Conservation (phyloP, 495 filamentous ascomycete genomes). For the Chlorociboria aeruginascens region DNA sequence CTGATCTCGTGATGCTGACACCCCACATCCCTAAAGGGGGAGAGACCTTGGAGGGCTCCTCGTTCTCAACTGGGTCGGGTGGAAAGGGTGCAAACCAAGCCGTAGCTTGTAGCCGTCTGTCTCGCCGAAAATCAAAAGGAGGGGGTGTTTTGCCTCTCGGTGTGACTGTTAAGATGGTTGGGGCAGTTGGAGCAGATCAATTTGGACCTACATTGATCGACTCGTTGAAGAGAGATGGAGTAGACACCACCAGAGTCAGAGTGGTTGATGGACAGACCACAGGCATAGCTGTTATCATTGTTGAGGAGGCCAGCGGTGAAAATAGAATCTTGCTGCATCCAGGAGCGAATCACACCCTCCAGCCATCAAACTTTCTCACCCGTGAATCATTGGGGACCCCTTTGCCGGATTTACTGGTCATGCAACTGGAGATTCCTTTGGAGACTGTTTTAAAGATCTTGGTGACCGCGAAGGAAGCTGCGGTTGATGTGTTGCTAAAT, state of each 20-base stretch:
- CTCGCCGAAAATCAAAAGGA: slow-evolving; percentile 16
- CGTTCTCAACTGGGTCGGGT: slow-evolving; percentile 68
- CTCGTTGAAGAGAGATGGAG: slow-evolving; percentile 44
- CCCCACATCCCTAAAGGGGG: slow-evolving; percentile 70
- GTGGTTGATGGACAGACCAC: slow-evolving; percentile 44
- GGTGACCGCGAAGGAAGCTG: slow-evolving; percentile 32
- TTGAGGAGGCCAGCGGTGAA: slow-evolving; percentile 63
- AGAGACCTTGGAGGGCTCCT: slow-evolving; percentile 75
- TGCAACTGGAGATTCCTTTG: slow-evolving; percentile 83
- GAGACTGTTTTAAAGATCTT: slow-evolving; percentile 59
- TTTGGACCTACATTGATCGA: slow-evolving; percentile 28
- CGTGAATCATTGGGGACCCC: slow-evolving; percentile 32
- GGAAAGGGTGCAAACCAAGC: slow-evolving; percentile 97
- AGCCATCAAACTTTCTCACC: slow-evolving; percentile 13
- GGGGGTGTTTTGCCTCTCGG: background rate
- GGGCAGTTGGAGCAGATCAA: slow-evolving; percentile 63
- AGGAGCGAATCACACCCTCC: slow-evolving; percentile 55
- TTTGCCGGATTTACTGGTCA: slow-evolving; percentile 54
- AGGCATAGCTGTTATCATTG: slow-evolving; percentile 76
- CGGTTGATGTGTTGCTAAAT: slow-evolving; percentile 62
- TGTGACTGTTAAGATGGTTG: slow-evolving; percentile 66
- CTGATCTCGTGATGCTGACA: slow-evolving; percentile 79
- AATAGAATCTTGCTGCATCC: slow-evolving; percentile 78
- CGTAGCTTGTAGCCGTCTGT: slow-evolving; percentile 59
- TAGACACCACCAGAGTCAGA: slow-evolving; percentile 45